Evolutionary conservation across 2,329 filamentous ascomycete genomes (phyloP).

Genomic region (Verticillium tricorpus): DNA sequence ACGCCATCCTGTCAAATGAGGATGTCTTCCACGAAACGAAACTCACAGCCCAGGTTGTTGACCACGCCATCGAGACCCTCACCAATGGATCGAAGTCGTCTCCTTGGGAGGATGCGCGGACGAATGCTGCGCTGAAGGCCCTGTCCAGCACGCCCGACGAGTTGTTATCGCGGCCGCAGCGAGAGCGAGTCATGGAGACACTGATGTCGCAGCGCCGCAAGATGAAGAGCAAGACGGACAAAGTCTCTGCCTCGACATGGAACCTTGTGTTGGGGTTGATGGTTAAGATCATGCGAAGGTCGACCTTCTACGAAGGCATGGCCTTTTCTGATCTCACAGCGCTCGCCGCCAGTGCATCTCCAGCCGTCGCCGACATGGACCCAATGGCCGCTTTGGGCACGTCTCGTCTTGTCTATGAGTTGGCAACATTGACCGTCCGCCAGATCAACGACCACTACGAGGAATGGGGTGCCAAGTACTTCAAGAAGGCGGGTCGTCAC

Average conservation of each 20-base stretch:
- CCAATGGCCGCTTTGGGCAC: constrained; percentile 4
- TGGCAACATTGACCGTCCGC: constrained; percentile 24
- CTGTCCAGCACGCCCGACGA: constrained; percentile 32
- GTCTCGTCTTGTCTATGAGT: constrained; percentile 4
- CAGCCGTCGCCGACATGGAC: constrained; percentile 1
- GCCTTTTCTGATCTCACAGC: constrained; percentile 30
- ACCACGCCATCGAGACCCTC: constrained; percentile 24
- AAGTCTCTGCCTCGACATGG: constrained; percentile 24
- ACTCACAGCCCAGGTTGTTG: constrained; percentile 24
- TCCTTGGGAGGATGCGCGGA: constrained; percentile 7
- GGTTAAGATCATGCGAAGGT: constrained; percentile 44
- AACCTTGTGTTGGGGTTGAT: constrained; percentile 38
- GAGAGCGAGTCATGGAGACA: constrained; percentile 36
- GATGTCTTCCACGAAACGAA: constrained; percentile 29
- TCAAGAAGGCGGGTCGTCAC: constrained; percentile 22
- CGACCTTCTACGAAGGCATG: constrained; percentile 47
- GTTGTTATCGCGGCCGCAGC: constrained; percentile 34
- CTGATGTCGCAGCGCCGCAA: constrained; percentile 22
- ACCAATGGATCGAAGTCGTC: constrained; percentile 11
- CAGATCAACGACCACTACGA: constrained; percentile 41
- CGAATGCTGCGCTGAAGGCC: constrained; percentile 4
- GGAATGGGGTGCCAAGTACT: constrained; percentile 36
- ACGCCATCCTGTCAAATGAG: constrained; percentile 29
- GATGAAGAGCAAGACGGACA: constrained; percentile 15
- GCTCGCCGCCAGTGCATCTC: constrained; percentile 23